Base-by-base conservation (phyloP, 2,329 filamentous ascomycete species). In the Phyllosticta capitalensis region DNA sequence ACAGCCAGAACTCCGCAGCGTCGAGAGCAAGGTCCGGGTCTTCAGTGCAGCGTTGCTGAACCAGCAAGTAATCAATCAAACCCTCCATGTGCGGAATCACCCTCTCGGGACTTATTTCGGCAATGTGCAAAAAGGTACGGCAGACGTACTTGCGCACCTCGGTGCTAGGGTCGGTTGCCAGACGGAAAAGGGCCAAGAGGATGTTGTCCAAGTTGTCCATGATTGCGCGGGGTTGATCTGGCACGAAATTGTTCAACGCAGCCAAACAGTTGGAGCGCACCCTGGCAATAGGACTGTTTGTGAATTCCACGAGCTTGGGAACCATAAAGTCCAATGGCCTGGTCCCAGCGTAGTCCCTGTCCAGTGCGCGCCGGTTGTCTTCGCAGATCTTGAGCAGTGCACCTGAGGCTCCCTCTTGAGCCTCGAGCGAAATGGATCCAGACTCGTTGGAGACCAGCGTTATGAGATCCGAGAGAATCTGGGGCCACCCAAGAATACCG, bases 1-100 rank as follows among this genome's bases (percentile, higher is more conserved):
- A 90, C 52, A 99, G 83, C 91, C 95, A 99, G 70, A 99, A 99
- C 72, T 99, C 94, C 5, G 94, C 91, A 9, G 94, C 94, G 71
- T 99, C 94, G 64, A 95, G 86, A 45, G 92, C 91, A 61, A 99
- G 79, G 50, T 97, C 91, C 59, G 92, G 87, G 64, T 97, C 92
- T 24, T 92, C 86, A 22, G 76, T 75, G 63, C 86, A 87, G 72
- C 87, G 85, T 72, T 99, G 94, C 71, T 99, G 94, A 28, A 84
- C 80, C 61, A 97, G 83, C 72, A 96, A 94, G 70, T 96, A 99
- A 69, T 95, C 89, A 28, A 99, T 91, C 59, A 99, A 80, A 5
- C 89, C 92, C 57, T 82, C 79, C 69, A 97, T 87, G 71, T 97
- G 90, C 22, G 94, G 94, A 60, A 89, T 79, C 59, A 99, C 86